Base-by-base conservation (phyloP, 2,329 filamentous ascomycete species). In the Fusarium sp. region DNA sequence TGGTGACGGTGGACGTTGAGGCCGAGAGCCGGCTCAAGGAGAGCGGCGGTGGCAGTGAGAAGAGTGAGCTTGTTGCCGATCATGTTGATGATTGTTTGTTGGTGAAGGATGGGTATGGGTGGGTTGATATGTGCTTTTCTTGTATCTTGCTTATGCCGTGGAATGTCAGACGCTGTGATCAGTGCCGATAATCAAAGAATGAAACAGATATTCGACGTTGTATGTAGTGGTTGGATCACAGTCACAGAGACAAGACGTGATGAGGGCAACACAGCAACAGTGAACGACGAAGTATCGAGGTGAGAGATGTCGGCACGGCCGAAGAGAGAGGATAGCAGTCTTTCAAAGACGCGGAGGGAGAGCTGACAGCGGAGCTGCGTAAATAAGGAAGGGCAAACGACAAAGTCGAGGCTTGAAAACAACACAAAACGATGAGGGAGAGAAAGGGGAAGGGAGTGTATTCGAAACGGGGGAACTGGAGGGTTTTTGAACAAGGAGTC, bases 271-370 rank as follows among this genome's bases (percentile, higher is more conserved):
- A 69, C 71, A 69, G 57, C 66, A 58, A 71, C 63, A 54, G 70
- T 73, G 63, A 64, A 52, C 56, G 65, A 70, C 65, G 57, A 70
- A 73, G 70, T 42, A 73, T 69, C 60, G 50, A 65, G 71, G 56
- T 75, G 72, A 63, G 68, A 69, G 59, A 68, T 72, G 71, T 71
- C 80, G 82, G 81, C 82, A 79, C 82, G 77, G 82, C 82, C 81
- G 81, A 76, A 69, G 78, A 77, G 80, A 71, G 80, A 74, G 76
- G 69, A 68, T 73, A 77, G 83, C 82, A 71, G 83, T 88, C 87
- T 88, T 77, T 88, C 86, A 88, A 88, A 88, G 87, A 88, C 84
- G 82, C 85, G 68, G 83, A 82, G 77, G 81, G 80, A 84, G 81
- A 82, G 84, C 77, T 74, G 70, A 78, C 73, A 70, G 78, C 73